These are phyloP conservation scores for Aspergillus fumigatus DNA, from an alignment of 2,329 filamentous ascomycete genomes.

Conservation along the genomic window DNA sequence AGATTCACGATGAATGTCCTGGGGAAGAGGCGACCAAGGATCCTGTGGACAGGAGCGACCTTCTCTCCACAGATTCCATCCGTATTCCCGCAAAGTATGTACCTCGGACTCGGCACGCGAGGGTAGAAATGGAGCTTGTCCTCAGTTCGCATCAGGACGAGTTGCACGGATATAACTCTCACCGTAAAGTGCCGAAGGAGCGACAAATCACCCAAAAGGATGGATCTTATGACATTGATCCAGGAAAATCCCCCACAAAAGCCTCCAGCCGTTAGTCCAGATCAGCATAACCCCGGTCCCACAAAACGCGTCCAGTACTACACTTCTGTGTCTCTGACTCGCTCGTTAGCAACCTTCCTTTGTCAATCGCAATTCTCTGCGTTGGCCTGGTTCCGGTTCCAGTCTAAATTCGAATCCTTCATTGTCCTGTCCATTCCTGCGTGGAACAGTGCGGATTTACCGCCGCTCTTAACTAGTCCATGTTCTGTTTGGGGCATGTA, in stretches of 20 bases:
- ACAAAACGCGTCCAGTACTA: conserved; percentile 16
- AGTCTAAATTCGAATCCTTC: conserved; percentile 1
- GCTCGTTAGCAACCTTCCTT: background rate
- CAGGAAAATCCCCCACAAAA: conserved; percentile 21
- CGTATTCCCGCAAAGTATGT: background rate
- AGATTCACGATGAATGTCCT: background rate
- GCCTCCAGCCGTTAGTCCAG: background rate
- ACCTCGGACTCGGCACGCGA: background rate
- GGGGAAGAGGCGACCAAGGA: background rate
- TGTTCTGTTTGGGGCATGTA: conserved; percentile 4
- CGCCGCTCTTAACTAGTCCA: background rate
- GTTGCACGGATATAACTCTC: background rate
- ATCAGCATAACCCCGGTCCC: conserved; percentile 12
- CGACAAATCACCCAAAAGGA: conserved; percentile 4
- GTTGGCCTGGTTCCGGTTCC: background rate
- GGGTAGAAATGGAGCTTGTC: background rate
- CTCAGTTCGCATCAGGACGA: background rate
- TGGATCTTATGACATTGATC: conserved; percentile 2
- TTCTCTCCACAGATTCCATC: background rate
- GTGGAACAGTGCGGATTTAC: background rate
- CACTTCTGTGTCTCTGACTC: conserved; percentile 1
- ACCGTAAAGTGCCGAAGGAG: conserved; percentile 1
- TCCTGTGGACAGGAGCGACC: background rate
- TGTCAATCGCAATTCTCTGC: background rate
- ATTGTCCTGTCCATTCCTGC: background rate